Base-by-base conservation (phyloP, 2,329 filamentous ascomycete species). In the Epichloe brachyelytri region DNA sequence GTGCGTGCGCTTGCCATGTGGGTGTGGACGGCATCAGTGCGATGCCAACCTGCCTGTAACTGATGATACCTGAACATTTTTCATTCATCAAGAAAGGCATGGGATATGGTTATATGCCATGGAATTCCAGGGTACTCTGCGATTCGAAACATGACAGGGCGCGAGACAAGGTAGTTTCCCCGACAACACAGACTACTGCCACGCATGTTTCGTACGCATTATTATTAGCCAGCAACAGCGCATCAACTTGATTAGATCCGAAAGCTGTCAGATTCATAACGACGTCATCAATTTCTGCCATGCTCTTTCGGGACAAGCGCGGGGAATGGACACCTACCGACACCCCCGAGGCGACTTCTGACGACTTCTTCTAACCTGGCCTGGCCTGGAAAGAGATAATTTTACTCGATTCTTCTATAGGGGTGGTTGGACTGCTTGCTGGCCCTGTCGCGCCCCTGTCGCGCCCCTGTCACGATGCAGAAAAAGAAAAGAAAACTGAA, bases 261-360 rank as follows among this genome's bases (percentile, higher is more conserved):
- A 17, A 34, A 34, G 37, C 30, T 41, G 38, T 34, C 30, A 3
- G 39, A 36, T 20, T n/a, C 14, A 36, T 22, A 48, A 38, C 45
- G 33, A 48, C 50, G 50, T 51, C 50, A 51, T 51, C 19, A 37
- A n/a, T 37, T 33, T 44, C n/a, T 37, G 49, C 36, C 5, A 38
- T 20, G 14, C n/a, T 46, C 14, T 46, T 38, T 20, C 4, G 15
- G 43, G 43, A 33, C 41, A 39, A n/a, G 33, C 20, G 26, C 10
- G 14, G 15, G 34, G 7, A 36, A 17, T 30, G 8, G 46, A 48
- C 19, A 17, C 7, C 22, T 4, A 19, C 10, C 12, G 2, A 8
- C n/a, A 41, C 10, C n/a, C 5, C 39, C 4, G 8, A 17, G 10
- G 39, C 17, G 15, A 20, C 6, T 20, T n/a, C 19, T 20, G 39